phyloP scores from a whole-genome alignment of 176 grass and related monocot genomes.

The Secale cereale region DNA sequence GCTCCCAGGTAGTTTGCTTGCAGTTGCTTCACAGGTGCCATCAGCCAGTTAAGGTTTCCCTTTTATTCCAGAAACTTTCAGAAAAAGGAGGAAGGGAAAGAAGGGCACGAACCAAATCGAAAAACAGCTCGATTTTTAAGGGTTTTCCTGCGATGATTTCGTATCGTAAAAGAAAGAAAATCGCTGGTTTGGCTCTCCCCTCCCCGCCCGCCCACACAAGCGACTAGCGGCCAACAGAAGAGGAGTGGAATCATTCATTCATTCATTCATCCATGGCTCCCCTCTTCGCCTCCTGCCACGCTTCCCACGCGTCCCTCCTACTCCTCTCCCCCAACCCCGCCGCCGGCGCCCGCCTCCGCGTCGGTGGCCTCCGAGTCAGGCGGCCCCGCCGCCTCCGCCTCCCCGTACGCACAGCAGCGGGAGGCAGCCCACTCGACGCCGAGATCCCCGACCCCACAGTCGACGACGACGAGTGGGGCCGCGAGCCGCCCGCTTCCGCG shows the following conservation, averaged over 20 bases:
- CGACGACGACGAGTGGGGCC: conserved; percentile 79
- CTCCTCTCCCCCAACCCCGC: conserved; percentile 18
- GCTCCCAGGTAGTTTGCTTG: no score
- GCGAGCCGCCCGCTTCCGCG: conserved; percentile 10
- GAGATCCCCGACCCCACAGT: conserved; percentile 38
- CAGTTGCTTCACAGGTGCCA: no score
- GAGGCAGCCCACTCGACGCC: background rate
- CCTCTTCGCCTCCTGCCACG: conserved; percentile 38
- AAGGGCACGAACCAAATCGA: no score
- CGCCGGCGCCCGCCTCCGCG: background rate
- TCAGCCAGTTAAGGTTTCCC: no score
- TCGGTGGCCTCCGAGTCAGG: background rate
- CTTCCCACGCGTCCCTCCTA: conserved; percentile 25
- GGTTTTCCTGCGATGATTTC: background rate
- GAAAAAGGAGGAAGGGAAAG: no score
- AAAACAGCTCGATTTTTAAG: background rate
- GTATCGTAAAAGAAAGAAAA: background rate
- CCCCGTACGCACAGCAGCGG: background rate
- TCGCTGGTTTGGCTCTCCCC: background rate
- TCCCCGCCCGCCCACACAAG: background rate
- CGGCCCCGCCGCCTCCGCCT: background rate
- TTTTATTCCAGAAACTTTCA: no score
- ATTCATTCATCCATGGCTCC: conserved; percentile 43
- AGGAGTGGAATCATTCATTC: background rate
- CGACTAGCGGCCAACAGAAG: background rate